Percentiles rank a stretch among this genome's conserved stretches.
These are phyloP conservation scores for Fomitopsis schrenkii DNA, from an alignment of 1,284 basidiomycete genomes.

Conservation along the genomic window DNA sequence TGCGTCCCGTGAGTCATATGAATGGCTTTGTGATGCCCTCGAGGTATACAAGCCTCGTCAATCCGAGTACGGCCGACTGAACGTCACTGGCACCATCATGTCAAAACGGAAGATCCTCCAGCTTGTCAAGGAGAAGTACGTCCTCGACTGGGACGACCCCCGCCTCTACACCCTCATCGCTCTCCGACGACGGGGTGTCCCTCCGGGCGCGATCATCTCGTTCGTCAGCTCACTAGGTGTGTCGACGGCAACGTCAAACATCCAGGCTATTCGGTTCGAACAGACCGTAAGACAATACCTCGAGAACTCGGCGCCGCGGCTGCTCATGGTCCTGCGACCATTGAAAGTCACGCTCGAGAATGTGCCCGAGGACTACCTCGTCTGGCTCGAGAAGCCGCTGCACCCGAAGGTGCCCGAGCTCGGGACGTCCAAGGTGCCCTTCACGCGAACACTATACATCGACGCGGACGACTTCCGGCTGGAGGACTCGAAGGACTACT, in stretches of 20 bases:
- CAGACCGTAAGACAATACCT: slow-evolving; percentile 87
- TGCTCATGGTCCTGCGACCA: slow-evolving; percentile 92
- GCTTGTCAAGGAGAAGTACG: slow-evolving; percentile 83
- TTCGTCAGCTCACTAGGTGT: slow-evolving; percentile 95
- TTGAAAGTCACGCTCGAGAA: slow-evolving; percentile 93
- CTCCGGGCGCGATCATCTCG: slow-evolving; percentile 90
- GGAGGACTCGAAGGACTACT: slow-evolving; percentile 93
- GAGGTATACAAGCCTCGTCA: slow-evolving; percentile 98
- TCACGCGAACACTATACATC: slow-evolving; percentile 91
- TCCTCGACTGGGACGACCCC: slow-evolving; percentile 97
- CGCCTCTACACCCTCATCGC: slow-evolving; percentile 98
- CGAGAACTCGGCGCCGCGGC: slow-evolving; percentile 83
- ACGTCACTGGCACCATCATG: slow-evolving; percentile 93
- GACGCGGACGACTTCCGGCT: slow-evolving; percentile 93
- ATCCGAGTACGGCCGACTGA: slow-evolving; percentile 95
- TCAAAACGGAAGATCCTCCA: slow-evolving; percentile 96
- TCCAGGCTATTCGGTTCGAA: slow-evolving; percentile 89
- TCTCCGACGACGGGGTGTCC: slow-evolving; percentile 90
- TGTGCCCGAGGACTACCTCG: slow-evolving; percentile 80
- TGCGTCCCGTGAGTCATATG: slow-evolving; percentile 95
- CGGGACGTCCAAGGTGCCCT: slow-evolving; percentile 81
- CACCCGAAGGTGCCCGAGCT: slow-evolving; percentile 94
- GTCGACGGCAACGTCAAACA: slow-evolving; percentile 82
- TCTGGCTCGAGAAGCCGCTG: slow-evolving; percentile 86
- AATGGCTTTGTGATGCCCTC: slow-evolving; percentile 97